Evolutionary conservation across 768 basidiomycete species (phyloP), one percentile per base, ranked within the genome.

Genomic region (Leucosporidium scottii): DNA sequence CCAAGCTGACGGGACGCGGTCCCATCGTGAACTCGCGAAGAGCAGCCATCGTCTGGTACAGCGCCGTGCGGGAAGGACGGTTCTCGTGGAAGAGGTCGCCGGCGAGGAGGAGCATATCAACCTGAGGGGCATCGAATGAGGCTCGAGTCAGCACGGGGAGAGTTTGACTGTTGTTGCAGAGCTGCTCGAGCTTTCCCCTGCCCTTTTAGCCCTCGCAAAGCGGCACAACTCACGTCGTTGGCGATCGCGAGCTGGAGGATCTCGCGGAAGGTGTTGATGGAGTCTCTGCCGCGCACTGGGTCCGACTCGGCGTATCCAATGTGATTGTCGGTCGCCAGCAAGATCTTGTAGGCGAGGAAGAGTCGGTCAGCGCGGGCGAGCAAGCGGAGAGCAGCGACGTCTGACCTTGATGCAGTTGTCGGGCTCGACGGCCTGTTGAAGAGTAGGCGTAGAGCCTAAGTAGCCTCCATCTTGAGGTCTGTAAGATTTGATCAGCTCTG

Each of bases 61-160:
- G 78, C 70, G 89, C 89, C 61, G 91, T 90, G 71, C 94, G 81
- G 34, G 90, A 90, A 0, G 96, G 96, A 69, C 92, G 85, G 78
- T 98, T 99, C 76, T 99, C 96, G 78, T 99, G 96, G 76, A 99
- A 99, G 5, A 99, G 81, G 77, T 99, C 96, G 12, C 96, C 96
- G 20, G 88, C 94, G 10, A 98, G 85, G 13, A 99, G 84, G 54
- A 99, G 83, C 76, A 98, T 91, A 80, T 99, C 96, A 63, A 97
- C 94, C 91, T 94, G 68, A 18, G 13, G 15, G 17, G 25, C 18
- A 6, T 10, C 9, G 18, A 27, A 23, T 1, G 17, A 3, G 2
- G 28, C 7, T 47, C 13, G n/a, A 27, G 51, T 53, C 51, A 53
- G 51, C 51, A 53, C 27, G 2, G 3, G 1, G 3, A 51, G 50